Evolutionary conservation across 1,139 yeast species (phyloP).

Genomic region (Taiozyma sp.): DNA sequence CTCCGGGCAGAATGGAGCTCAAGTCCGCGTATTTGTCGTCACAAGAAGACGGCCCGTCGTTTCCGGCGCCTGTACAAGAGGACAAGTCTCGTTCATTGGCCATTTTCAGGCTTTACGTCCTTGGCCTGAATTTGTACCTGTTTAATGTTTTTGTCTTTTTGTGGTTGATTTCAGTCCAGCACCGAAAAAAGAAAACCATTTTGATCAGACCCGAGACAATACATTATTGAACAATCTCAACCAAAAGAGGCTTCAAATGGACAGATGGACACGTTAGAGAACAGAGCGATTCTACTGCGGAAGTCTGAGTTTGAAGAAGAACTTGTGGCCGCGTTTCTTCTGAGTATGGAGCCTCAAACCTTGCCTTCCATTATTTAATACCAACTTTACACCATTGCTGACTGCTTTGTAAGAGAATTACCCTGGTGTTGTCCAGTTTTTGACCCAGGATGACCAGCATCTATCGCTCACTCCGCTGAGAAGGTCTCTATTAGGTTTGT

Average conservation of each 20-base stretch:
- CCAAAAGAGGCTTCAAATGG: too few species aligned
- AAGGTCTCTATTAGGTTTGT: slow-evolving; percentile 12
- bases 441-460: not conserved
- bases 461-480: not conserved
- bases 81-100: not conserved
- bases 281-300: not conserved
- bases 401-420: slow-evolving; percentile 4
- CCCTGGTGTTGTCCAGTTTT: slow-evolving; percentile 4
- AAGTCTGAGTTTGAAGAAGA: not conserved
- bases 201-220: too few species aligned
- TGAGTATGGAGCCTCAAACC: not conserved
- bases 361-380: not conserved
- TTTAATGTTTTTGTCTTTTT: not conserved
- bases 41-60: not conserved
- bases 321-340: not conserved
- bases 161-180: not conserved
- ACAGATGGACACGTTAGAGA: not conserved
- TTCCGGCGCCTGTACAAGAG: not conserved
- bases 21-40: not conserved
- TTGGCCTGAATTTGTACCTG: not conserved
- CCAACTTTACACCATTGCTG: not conserved
- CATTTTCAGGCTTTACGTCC: not conserved
- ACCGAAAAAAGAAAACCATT: not conserved
- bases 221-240: too few species aligned
- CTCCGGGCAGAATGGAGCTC: not conserved